Conservation (phyloP, 306 rosid genomes). For the Boehmeria nivea region DNA sequence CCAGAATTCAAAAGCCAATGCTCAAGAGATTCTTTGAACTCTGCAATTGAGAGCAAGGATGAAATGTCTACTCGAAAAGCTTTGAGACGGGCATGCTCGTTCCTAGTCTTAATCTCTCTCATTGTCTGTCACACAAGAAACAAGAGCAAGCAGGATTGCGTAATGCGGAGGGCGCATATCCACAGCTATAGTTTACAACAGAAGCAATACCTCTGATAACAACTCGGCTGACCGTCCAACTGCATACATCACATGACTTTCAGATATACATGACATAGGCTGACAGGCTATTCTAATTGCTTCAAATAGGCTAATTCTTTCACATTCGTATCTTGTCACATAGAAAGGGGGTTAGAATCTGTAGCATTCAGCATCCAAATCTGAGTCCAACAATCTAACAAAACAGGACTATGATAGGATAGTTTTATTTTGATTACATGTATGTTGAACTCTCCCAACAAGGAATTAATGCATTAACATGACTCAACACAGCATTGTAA, state of each 20-base stretch:
- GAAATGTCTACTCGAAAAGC: conserved; percentile 67
- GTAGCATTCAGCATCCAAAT: too few species aligned
- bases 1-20: conserved; percentile 68
- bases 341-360: too few species aligned
- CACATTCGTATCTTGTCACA: too few species aligned
- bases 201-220: conserved; percentile 49
- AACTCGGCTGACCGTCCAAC: conserved; percentile 69
- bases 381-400: too few species aligned
- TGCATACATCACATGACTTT: conserved; percentile 38
- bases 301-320: too few species aligned
- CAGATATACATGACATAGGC: neutral
- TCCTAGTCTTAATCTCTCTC: conserved; percentile 48
- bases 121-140: conserved; percentile 46
- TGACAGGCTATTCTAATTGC: neutral
- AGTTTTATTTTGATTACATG: too few species aligned
- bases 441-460: too few species aligned
- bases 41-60: conserved; percentile 47
- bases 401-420: too few species aligned
- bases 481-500: too few species aligned
- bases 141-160: conserved; percentile 1
- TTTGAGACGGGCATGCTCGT: conserved; percentile 51
- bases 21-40: conserved; percentile 50
- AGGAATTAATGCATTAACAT: too few species aligned
- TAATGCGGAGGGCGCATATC: neutral
- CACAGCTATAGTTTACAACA: neutral